Evolutionary conservation across 768 basidiomycete species (phyloP).

Genomic region (Xanthoconium stramineum): DNA sequence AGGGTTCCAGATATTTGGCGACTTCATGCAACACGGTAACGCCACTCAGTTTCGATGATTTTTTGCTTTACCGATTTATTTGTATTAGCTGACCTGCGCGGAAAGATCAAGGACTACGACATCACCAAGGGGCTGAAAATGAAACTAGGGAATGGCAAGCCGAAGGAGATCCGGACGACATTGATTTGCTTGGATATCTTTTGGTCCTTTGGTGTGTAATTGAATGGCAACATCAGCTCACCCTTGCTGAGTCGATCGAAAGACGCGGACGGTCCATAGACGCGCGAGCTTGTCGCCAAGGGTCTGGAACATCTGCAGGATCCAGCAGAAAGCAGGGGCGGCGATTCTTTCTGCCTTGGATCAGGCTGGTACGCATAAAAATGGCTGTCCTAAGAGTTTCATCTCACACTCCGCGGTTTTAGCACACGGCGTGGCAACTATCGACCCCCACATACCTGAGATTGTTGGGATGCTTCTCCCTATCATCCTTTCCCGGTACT

Average conservation of each 20-base stretch:
- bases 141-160: conserved; percentile 14
- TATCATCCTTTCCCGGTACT: no score
- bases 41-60: no score
- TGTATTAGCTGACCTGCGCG: conserved; percentile 12
- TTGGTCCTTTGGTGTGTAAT: conserved; percentile 15
- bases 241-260: background rate
- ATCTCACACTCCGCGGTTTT: background rate
- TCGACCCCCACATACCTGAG: conserved; percentile 3
- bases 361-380: conserved; percentile 11
- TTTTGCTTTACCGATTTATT: background rate
- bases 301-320: conserved; percentile 6
- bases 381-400: background rate
- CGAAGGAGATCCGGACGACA: conserved; percentile 19
- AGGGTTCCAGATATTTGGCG: conserved; percentile 23
- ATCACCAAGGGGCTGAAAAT: conserved; percentile 16
- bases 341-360: conserved; percentile 21
- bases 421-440: conserved; percentile 17
- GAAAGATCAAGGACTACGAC: conserved; percentile 8
- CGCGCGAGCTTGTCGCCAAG: conserved; percentile 7
- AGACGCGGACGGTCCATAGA: conserved; percentile 14
- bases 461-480: conserved; percentile 21
- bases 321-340: conserved; percentile 21
- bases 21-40: conserved; percentile 21
- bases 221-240: background rate
- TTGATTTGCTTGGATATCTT: conserved; percentile 25